These are phyloP conservation scores for Simplicillium aogashimaense DNA, from an alignment of 2,329 filamentous ascomycete genomes.

Conservation along the genomic window DNA sequence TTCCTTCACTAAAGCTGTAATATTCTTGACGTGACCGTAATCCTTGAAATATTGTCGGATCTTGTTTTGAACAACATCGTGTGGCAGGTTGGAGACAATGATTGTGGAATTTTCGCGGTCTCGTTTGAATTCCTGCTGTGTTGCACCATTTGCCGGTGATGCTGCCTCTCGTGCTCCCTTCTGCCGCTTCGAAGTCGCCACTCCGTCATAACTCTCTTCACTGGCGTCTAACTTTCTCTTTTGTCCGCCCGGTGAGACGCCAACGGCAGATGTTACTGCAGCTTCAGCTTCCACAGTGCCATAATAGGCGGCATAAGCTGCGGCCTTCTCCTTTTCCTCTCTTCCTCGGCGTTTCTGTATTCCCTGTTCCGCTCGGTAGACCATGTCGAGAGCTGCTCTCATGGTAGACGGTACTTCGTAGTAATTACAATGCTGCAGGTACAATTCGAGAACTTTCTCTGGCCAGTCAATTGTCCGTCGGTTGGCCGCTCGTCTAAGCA, in stretches of 20 bases:
- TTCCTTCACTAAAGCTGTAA: constrained; percentile 56
- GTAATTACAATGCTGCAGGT: constrained; percentile 75
- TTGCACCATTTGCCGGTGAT: constrained; percentile 17
- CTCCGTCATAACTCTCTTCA: constrained; percentile 10
- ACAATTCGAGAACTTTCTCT: constrained; percentile 65
- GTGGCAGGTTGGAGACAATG: constrained; percentile 68
- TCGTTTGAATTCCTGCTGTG: constrained; percentile 48
- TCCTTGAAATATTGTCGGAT: constrained; percentile 86
- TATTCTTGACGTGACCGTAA: constrained; percentile 73
- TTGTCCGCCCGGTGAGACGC: constrained; percentile 26
- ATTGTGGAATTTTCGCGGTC: constrained; percentile 88
- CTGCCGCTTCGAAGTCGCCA: constrained; percentile 55
- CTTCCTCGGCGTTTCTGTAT: constrained; percentile 54
- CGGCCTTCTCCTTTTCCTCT: constrained; percentile 53
- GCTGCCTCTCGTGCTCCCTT: constrained; percentile 26
- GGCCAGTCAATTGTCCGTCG: constrained; percentile 62
- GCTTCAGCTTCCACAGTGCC: constrained; percentile 12
- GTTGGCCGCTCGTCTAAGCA: constrained; percentile 61
- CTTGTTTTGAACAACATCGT: constrained; percentile 57
- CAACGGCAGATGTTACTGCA: constrained; percentile 6
- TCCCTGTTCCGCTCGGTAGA: constrained; percentile 56
- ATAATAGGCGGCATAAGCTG: constrained; percentile 34
- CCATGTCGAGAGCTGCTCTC: constrained; percentile 62
- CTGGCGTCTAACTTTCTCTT: constrained; percentile 62
- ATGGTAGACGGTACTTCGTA: constrained; percentile 73